These are phyloP conservation scores for Trichosanthes cucumerina DNA, from an alignment of 306 rosid genomes.

Conservation along the genomic window DNA sequence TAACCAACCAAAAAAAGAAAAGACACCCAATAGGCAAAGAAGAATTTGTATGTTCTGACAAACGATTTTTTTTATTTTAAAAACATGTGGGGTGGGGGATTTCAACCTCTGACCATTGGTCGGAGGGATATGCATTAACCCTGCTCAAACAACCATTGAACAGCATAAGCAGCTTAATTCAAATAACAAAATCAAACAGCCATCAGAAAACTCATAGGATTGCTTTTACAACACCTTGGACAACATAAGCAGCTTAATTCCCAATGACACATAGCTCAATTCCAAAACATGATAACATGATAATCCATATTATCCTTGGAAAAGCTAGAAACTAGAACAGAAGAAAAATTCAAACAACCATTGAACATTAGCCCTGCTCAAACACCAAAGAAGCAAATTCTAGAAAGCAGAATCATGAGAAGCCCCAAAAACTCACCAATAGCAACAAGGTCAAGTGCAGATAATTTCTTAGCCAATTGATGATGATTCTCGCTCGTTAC, in stretches of 20 bases:
- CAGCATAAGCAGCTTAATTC: too few species aligned
- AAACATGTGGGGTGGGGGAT: not conserved
- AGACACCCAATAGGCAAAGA: slow-evolving; percentile 2
- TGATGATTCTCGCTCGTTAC: slow-evolving; percentile 14
- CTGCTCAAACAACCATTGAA: too few species aligned
- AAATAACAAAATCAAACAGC: not conserved
- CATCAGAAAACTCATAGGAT: not conserved
- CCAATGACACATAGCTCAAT: not conserved
- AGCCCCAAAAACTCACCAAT: slow-evolving; percentile 35
- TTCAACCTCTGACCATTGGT: too few species aligned
- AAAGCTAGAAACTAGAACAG: not conserved
- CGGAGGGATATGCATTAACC: too few species aligned
- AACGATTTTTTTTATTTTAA: not conserved
- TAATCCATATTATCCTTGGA: not conserved
- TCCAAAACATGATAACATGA: not conserved
- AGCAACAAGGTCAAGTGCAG: slow-evolving; percentile 62
- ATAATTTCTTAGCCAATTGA: slow-evolving; percentile 71
- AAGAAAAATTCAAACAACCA: not conserved
- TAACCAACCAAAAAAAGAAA: not conserved
- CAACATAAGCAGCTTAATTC: not conserved
- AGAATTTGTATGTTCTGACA: not conserved
- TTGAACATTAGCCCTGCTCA: not conserved
- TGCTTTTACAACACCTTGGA: not conserved
- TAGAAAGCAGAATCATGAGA: not conserved
- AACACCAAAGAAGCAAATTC: not conserved